These are phyloP conservation scores for Bruguiera sexangula DNA, from an alignment of 345 rosid genomes.

Conservation along the genomic window DNA sequence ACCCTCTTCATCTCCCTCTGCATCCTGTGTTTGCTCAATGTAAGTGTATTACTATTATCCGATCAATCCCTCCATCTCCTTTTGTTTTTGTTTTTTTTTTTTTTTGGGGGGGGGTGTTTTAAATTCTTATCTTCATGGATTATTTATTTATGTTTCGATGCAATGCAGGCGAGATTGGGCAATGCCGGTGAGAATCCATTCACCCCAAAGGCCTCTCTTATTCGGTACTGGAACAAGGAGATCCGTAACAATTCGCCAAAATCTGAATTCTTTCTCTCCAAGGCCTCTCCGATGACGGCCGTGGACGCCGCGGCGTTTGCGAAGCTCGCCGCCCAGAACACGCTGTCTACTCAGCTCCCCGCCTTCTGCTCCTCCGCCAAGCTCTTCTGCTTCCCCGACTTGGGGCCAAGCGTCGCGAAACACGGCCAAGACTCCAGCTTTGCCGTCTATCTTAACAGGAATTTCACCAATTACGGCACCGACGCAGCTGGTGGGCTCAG, in stretches of 20 bases:
- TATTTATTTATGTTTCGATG: background rate
- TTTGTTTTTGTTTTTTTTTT: background rate
- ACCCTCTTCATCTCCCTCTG: conserved; percentile 10
- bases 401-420: conserved; percentile 13
- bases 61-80: background rate
- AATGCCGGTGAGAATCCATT: conserved; percentile 47
- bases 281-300: conserved; percentile 67
- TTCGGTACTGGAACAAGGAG: conserved; percentile 89
- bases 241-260: conserved; percentile 42
- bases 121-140: background rate
- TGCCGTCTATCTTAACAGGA: conserved; percentile 45
- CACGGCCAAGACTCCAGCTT: conserved; percentile 43
- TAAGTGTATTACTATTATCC: conserved; percentile 1
- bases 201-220: conserved; percentile 63
- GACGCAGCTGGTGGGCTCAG: conserved; percentile 44
- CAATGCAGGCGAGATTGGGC: conserved; percentile 22
- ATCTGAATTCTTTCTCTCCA: conserved; percentile 63
- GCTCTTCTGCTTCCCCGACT: conserved; percentile 71
- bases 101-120: background rate
- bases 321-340: conserved; percentile 61
- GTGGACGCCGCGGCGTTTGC: conserved; percentile 60
- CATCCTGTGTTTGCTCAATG: conserved; percentile 9
- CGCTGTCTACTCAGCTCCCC: conserved; percentile 54
- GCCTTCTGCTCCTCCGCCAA: conserved; percentile 78
- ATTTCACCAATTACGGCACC: conserved; percentile 79